Percentiles rank a stretch among this genome's conserved stretches.
Conservation (phyloP, 306 rosid species). For the Betula pendula region DNA sequence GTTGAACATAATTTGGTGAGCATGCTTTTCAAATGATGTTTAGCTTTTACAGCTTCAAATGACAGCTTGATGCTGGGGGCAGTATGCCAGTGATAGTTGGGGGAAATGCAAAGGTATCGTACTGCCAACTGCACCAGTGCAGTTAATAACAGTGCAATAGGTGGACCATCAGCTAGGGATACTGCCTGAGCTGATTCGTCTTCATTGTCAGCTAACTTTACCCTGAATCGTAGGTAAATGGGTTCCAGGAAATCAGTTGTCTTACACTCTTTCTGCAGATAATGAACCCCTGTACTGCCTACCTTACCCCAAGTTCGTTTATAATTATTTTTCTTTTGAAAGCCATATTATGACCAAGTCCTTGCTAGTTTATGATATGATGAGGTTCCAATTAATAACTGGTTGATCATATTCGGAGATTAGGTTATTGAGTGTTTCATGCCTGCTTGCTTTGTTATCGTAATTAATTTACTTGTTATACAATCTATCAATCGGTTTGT, state of each 20-base stretch:
- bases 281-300: neutral
- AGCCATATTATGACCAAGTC: neutral
- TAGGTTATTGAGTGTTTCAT: neutral
- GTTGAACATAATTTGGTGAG: conserved; percentile 31
- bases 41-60: conserved; percentile 43
- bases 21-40: conserved; percentile 40
- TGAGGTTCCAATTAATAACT: neutral
- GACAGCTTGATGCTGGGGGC: conserved; percentile 68
- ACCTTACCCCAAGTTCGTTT: neutral
- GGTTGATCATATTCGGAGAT: too few relatives aligned
- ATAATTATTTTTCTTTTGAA: neutral
- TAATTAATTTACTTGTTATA: neutral
- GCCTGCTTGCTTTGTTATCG: neutral
- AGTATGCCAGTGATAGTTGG: conserved; percentile 86
- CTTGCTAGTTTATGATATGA: neutral
- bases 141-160: conserved; percentile 71
- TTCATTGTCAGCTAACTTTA: conserved; percentile 62
- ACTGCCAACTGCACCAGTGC: conserved; percentile 87
- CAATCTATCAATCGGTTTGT: neutral
- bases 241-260: conserved; percentile 11
- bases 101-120: conserved; percentile 93
- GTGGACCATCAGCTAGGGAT: conserved; percentile 82
- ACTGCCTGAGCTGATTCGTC: conserved; percentile 78
- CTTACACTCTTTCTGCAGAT: neutral
- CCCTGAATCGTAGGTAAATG: conserved; percentile 70